A percentile compares a stretch with the other conserved stretches of the same genome.
Conservation (phyloP, 192 early-diverging fungal species). For the Gorgonomyces haynaldii region DNA sequence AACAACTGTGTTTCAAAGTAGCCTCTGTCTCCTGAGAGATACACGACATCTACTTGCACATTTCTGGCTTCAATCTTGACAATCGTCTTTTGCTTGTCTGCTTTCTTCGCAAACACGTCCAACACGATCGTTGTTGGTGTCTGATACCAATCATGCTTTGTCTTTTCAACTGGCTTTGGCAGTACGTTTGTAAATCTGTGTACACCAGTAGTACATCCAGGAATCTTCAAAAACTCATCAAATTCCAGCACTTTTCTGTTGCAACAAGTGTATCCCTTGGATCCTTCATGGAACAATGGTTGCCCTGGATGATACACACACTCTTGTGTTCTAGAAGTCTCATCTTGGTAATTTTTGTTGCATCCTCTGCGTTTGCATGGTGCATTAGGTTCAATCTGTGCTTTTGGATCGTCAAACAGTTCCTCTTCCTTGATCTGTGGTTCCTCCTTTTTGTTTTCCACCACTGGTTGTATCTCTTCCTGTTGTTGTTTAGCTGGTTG, state of each 20-base stretch:
- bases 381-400: conserved; percentile 57
- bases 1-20: conserved; percentile 57
- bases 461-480: conserved; percentile 5
- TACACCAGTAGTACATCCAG: conserved; percentile 77
- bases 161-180: background rate
- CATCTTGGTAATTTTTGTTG: conserved; percentile 48
- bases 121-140: conserved; percentile 72
- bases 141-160: conserved; percentile 78
- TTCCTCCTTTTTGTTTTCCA: conserved; percentile 25
- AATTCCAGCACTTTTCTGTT: conserved; percentile 90
- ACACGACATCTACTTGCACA: conserved; percentile 64
- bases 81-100: conserved; percentile 54
- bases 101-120: conserved; percentile 89
- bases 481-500: conserved; percentile 12
- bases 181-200: conserved; percentile 70
- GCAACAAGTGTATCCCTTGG: conserved; percentile 97
- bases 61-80: conserved; percentile 50
- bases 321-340: conserved; percentile 34
- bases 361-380: conserved; percentile 80
- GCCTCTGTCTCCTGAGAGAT: conserved; percentile 64
- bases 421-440: conserved; percentile 37
- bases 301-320: conserved; percentile 83
- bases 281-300: conserved; percentile 95
- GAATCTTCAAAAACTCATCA: conserved; percentile 94
- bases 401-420: conserved; percentile 65